Conservation (phyloP, 192 early-diverging fungal genomes). For the Podila verticillata region DNA sequence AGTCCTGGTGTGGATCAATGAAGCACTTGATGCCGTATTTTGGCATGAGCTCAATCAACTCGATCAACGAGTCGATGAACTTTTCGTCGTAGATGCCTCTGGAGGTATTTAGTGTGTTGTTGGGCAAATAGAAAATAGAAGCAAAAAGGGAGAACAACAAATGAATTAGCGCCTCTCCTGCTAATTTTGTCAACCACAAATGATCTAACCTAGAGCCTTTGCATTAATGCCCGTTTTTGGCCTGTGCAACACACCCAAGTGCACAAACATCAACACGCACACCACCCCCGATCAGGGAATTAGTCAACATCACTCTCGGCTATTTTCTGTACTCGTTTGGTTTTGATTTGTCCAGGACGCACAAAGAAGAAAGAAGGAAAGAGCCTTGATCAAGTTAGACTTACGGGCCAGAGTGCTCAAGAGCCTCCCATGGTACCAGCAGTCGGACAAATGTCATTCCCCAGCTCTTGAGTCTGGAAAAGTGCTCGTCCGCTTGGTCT, state of each 20-base stretch:
- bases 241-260: no score
- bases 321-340: neutral
- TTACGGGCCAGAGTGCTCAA: slow-evolving; percentile 81
- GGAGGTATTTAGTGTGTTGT: no score
- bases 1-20: slow-evolving; percentile 92
- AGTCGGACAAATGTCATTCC: slow-evolving; percentile 84
- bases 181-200: neutral
- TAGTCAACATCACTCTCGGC: no score
- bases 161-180: neutral
- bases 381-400: neutral
- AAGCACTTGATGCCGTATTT: slow-evolving; percentile 85
- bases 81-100: slow-evolving; percentile 83
- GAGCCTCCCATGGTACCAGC: slow-evolving; percentile 83
- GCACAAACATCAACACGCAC: no score
- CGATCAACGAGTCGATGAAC: slow-evolving; percentile 80
- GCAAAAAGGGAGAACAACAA: neutral
- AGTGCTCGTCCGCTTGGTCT: slow-evolving; percentile 80
- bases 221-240: no score
- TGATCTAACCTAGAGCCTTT: no score
- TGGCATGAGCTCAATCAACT: slow-evolving; percentile 70
- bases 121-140: neutral
- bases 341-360: no score
- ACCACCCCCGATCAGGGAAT: no score
- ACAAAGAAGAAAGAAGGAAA: neutral
- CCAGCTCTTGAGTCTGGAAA: slow-evolving; percentile 76